These are phyloP conservation scores for Aspergillus caelatus DNA, from an alignment of 2,329 filamentous ascomycete species.

Conservation along the genomic window DNA sequence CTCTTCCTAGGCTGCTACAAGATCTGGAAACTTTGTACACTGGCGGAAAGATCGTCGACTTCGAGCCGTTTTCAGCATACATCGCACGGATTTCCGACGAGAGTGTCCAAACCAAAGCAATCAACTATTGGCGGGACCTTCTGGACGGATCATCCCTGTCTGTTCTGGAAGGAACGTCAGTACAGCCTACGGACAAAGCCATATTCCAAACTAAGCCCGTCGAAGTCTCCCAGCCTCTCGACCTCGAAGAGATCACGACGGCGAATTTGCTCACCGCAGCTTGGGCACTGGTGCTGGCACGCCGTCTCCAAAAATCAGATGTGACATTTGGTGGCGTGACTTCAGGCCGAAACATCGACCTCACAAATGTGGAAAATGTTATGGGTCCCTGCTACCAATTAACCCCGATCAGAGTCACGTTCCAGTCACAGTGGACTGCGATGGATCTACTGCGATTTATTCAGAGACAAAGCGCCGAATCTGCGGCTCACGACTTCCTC, in stretches of 20 bases:
- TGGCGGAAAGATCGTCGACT: slow-evolving; percentile 32
- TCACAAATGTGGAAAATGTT: slow-evolving; percentile 56
- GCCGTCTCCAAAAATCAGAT: slow-evolving; percentile 52
- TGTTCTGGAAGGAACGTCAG: slow-evolving; percentile 21
- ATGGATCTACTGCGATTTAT: slow-evolving; percentile 53
- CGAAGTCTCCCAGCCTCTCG: slow-evolving; percentile 48
- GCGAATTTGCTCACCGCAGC: slow-evolving; percentile 65
- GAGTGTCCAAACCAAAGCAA: slow-evolving; percentile 50
- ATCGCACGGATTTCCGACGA: slow-evolving; percentile 35
- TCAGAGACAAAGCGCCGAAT: slow-evolving; percentile 57
- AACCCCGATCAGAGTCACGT: slow-evolving; percentile 61
- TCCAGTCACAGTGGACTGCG: slow-evolving; percentile 53
- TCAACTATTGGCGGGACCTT: slow-evolving; percentile 53
- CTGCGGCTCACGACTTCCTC: slow-evolving; percentile 56
- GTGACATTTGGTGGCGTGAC: slow-evolving; percentile 67
- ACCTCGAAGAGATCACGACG: slow-evolving; percentile 57
- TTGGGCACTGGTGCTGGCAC: slow-evolving; percentile 63
- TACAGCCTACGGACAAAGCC: slow-evolving; percentile 25
- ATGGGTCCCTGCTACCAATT: slow-evolving; percentile 60
- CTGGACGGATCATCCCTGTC: slow-evolving; percentile 56
- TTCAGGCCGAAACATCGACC: slow-evolving; percentile 61
- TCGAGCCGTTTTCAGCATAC: slow-evolving; percentile 46
- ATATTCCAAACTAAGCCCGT: slow-evolving; percentile 27
- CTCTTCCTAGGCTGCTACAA: slow-evolving; percentile 59
- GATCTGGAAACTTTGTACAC: slow-evolving; percentile 59